Evolutionary conservation across 139 green algal genomes (phyloP).

Genomic region (Closterium sp.): DNA sequence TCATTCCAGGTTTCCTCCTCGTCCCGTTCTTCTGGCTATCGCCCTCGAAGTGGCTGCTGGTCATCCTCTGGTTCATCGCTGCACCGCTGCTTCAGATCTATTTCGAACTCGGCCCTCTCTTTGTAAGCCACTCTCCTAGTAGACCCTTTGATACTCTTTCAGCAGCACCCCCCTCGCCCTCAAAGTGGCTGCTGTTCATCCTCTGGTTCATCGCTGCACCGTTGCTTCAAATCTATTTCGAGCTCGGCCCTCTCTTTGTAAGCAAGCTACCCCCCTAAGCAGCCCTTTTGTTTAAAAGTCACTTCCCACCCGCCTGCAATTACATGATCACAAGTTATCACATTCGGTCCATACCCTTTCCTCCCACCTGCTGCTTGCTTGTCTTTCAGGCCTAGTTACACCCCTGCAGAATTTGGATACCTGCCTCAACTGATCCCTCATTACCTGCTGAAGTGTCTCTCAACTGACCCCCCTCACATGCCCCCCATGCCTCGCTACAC

Average conservation of each 20-base stretch:
- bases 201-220: slow-evolving; percentile 18
- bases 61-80: slow-evolving; percentile 18
- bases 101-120: slow-evolving; percentile 25
- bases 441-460: no score
- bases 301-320: no score
- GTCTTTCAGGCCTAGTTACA: no score
- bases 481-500: neutral
- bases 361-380: no score
- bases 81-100: slow-evolving; percentile 4
- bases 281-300: no score
- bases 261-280: neutral
- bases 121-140: neutral
- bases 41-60: neutral
- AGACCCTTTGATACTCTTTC: no score
- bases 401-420: no score
- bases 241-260: slow-evolving; percentile 34
- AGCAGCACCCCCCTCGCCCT: no score
- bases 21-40: slow-evolving; percentile 24
- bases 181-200: slow-evolving; percentile 13
- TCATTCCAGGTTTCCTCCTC: slow-evolving; percentile 6
- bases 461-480: neutral
- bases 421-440: no score
- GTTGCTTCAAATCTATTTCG: neutral
- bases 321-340: no score
- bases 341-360: no score